Base-by-base conservation (phyloP, 495 filamentous ascomycete genomes). In the Terfezia boudieri region DNA sequence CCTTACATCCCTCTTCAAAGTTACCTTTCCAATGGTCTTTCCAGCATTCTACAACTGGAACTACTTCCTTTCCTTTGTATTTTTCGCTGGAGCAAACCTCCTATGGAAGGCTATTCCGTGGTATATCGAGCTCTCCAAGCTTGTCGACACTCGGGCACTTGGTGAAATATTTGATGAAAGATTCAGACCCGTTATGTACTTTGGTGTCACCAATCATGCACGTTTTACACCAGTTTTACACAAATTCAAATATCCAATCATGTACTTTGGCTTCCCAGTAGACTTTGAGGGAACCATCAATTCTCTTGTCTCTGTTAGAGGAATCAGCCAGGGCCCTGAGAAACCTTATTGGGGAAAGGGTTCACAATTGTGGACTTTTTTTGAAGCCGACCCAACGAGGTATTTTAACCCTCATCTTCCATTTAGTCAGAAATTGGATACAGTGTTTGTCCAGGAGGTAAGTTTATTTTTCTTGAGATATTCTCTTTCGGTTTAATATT, bases 251-350 rank as follows among this genome's bases (percentile, higher is more conserved):
- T 83, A 82, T 63, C 78, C 80, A 4, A 79, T 82, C 61, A 69
- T 85, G 10, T 67, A 75, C 32, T 74, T 80, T 35, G 81, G 81
- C 5, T 70, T 84, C 53, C 82, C 82, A 3, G 69, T 86, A 38
- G 75, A 71, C 14, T 79, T 73, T 68, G 69, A 69, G 54, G 77
- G 77, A 38, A 64, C 62, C 53, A 68, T 71, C 12, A 71, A 71
- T 16, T 70, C 70, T 14, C 62, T 81, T 57, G 61, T 83, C 51
- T 80, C 78, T 2, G 70, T 71, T 10, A 71, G 74, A 37, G 55
- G 61, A 36, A 59, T 16, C 50, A 55, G 50, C 53, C 55, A 32
- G 61, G 64, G 50, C 54, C 53, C 20, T 46, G 23, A 35, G 51
- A 64, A 46, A 57, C 58, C 38, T 49, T 60, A 20, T 53, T 59